Percentiles rank a stretch among this genome's conserved stretches.
Conservation (phyloP, 768 basidiomycete species). For the Tylopilus vinaceipallidus region DNA sequence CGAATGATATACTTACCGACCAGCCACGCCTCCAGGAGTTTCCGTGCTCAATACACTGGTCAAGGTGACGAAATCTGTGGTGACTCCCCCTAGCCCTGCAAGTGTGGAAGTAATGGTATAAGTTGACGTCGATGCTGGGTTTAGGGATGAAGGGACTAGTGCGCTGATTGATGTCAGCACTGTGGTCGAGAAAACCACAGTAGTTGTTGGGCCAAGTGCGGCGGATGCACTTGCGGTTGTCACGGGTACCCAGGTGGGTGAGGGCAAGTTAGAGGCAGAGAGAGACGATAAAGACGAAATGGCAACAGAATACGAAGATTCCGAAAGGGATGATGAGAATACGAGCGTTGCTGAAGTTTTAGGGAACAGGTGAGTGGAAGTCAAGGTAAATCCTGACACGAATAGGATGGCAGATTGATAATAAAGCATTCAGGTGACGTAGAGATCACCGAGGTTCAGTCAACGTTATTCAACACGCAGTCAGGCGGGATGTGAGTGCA, state of each 20-base stretch:
- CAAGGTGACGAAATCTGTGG: conserved; percentile 20
- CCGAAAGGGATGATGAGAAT: not conserved
- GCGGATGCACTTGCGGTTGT: not conserved
- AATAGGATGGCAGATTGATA: not conserved
- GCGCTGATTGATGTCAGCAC: conserved; percentile 3
- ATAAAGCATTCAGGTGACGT: not conserved
- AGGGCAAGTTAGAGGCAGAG: not conserved
- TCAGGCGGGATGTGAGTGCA: not conserved
- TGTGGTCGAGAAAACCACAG: conserved; percentile 17
- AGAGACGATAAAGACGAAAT: not conserved
- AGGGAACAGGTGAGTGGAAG: not conserved
- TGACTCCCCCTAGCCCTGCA: conserved; percentile 10
- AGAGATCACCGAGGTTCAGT: not conserved
- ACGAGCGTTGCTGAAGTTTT: not conserved
- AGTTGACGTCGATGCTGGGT: conserved; percentile 16
- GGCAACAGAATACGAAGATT: conserved; percentile 1
- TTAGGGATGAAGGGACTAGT: not conserved
- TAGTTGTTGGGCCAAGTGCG: conserved; percentile 4
- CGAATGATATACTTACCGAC: conserved; percentile 16
- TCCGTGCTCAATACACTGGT: conserved; percentile 26
- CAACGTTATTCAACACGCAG: not conserved
- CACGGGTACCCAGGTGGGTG: not conserved
- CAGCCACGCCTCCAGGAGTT: not conserved
- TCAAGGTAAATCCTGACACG: not conserved
- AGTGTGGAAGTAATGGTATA: conserved; percentile 19